These are phyloP conservation scores for Chenopodium quinoa DNA, from an alignment of 148 eudicot genomes.

Conservation along the genomic window DNA sequence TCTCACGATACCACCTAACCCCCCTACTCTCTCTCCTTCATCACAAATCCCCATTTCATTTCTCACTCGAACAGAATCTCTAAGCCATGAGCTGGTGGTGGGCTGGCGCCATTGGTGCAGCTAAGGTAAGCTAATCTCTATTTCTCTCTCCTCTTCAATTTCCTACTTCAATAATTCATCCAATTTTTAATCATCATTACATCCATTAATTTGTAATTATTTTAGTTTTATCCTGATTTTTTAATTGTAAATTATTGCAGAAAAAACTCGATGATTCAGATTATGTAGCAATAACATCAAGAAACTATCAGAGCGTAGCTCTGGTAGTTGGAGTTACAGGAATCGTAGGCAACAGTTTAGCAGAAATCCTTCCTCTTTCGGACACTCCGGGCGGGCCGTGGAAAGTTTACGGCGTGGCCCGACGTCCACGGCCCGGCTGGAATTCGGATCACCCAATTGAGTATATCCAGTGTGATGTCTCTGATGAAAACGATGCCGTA, in stretches of 20 bases:
- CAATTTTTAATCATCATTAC: too few species aligned
- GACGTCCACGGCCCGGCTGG: slow-evolving; percentile 42
- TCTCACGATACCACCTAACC: neutral
- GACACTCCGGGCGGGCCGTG: slow-evolving; percentile 52
- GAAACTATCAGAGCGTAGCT: slow-evolving; percentile 35
- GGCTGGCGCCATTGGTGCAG: slow-evolving; percentile 54
- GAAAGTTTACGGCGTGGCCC: slow-evolving; percentile 48
- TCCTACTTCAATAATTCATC: too few species aligned
- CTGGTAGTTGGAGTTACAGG: slow-evolving; percentile 45
- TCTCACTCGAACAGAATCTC: neutral
- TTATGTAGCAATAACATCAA: slow-evolving; percentile 19
- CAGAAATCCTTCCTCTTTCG: slow-evolving; percentile 45
- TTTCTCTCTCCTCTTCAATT: neutral
- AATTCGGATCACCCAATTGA: slow-evolving; percentile 41
- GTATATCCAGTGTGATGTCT: slow-evolving; percentile 46
- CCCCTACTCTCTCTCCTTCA: neutral
- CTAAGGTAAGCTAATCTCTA: slow-evolving; percentile 26
- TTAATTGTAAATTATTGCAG: slow-evolving; percentile 18
- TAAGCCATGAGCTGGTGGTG: slow-evolving; percentile 53
- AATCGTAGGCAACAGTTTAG: slow-evolving; percentile 46
- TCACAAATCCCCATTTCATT: neutral
- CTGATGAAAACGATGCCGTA: slow-evolving; percentile 22
- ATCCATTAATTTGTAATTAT: neutral
- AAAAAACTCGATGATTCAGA: slow-evolving; percentile 38
- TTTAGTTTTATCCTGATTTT: neutral